Evolutionary conservation across 169 alveolate genomes (phyloP).

Genomic region (Cryptosporidium baileyi): DNA sequence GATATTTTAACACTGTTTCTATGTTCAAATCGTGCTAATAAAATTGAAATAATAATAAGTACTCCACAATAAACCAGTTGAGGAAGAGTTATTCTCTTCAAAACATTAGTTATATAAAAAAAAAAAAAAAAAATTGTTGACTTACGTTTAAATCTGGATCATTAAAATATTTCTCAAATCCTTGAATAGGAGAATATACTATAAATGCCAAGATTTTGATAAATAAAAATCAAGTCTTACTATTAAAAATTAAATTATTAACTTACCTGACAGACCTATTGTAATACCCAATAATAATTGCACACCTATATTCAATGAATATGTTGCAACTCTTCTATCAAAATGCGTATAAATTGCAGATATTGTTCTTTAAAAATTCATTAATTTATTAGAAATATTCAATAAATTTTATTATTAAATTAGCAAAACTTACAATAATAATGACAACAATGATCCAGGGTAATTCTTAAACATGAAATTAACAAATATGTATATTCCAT

Average conservation of each 20-base stretch:
- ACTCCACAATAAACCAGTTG: constrained; percentile 50
- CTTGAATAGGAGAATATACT: constrained; percentile 52
- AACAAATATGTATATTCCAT: constrained; percentile 54
- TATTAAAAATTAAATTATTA: not conserved
- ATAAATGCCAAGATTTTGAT: not conserved
- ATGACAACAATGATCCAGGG: constrained; percentile 42
- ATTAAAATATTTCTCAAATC: constrained; percentile 38
- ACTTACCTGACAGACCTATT: constrained; percentile 55
- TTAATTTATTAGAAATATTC: not conserved
- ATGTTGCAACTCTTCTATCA: constrained; percentile 67
- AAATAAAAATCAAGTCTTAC: not conserved
- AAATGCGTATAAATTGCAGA: constrained; percentile 65
- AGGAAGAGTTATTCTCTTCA: constrained; percentile 45
- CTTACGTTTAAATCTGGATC: constrained; percentile 42
- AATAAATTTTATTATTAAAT: not conserved
- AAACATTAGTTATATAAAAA: not conserved
- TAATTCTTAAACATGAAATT: constrained; percentile 42
- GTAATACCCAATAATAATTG: constrained; percentile 31
- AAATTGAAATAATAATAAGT: not conserved
- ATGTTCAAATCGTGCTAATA: constrained; percentile 33
- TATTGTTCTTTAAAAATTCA: not conserved
- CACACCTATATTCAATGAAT: constrained; percentile 36
- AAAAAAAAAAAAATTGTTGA: too few species aligned
- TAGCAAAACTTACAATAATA: constrained; percentile 36
- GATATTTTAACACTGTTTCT: not conserved